phyloP scores from a whole-genome alignment of 371 early-diverging fungal species.

The Capniomyces stellatus region DNA sequence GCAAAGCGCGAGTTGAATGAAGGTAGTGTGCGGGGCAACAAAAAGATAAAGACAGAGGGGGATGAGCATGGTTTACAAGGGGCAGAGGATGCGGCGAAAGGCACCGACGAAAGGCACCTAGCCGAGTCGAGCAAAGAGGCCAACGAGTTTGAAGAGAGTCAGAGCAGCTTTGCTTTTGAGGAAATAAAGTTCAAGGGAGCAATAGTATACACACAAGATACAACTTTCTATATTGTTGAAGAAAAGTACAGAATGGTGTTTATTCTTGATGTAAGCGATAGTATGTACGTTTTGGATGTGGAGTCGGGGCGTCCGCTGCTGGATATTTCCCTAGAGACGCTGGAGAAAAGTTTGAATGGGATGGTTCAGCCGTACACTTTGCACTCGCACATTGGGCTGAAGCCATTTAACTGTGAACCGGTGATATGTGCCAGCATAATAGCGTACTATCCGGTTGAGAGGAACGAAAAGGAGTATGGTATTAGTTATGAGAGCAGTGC shows the following conservation, averaged over 20 bases:
- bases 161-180: neutral
- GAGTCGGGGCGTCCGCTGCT: conserved; percentile 17
- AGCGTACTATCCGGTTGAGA: conserved; percentile 13
- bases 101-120: neutral
- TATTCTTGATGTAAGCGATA: conserved; percentile 24
- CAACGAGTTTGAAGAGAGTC: neutral
- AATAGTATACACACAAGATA: conserved; percentile 20
- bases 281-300: conserved; percentile 25
- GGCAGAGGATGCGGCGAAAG: no score
- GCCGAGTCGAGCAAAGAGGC: neutral
- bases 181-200: neutral
- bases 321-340: conserved; percentile 19
- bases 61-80: no score
- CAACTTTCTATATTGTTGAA: conserved; percentile 20
- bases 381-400: conserved; percentile 9
- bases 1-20: neutral
- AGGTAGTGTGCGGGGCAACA: neutral
- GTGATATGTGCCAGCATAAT: conserved; percentile 19
- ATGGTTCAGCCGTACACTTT: conserved; percentile 21
- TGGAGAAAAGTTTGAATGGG: conserved; percentile 25
- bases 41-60: neutral
- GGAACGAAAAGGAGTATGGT: no score
- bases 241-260: conserved; percentile 24
- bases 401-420: conserved; percentile 13
- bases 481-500: no score